A percentile compares a stretch with the other conserved stretches of the same genome.
phyloP scores from a whole-genome alignment of 1,284 basidiomycete species.

The Coniophora puteana region DNA sequence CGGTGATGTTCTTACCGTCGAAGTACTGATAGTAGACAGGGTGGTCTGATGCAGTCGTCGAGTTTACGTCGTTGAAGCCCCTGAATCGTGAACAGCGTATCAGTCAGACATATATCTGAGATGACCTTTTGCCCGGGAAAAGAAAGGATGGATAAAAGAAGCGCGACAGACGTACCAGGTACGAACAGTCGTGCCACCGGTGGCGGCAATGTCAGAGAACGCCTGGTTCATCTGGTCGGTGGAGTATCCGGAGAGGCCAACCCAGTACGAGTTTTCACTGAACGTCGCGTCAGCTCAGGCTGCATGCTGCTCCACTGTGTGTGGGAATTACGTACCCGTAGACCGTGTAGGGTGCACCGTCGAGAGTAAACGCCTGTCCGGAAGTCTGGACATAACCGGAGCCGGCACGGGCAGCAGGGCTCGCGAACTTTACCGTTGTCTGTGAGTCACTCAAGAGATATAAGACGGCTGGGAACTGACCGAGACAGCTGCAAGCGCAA shows the following conservation, averaged over 20 bases:
- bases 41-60: conserved; percentile 34
- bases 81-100: conserved; percentile 14
- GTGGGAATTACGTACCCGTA: conserved; percentile 11
- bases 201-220: conserved; percentile 12
- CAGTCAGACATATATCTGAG: too few relatives aligned
- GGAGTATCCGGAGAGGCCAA: conserved; percentile 12
- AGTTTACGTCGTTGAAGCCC: conserved; percentile 51
- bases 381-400: conserved; percentile 36
- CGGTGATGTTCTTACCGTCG: conserved; percentile 43
- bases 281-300: not conserved
- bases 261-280: conserved; percentile 19
- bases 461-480: conserved; percentile 7
- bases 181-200: conserved; percentile 16
- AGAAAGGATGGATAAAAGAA: not conserved
- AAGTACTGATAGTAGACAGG: conserved; percentile 54
- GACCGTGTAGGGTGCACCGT: conserved; percentile 15
- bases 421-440: conserved; percentile 4
- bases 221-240: conserved; percentile 14
- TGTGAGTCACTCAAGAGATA: not conserved
- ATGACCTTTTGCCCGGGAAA: too few relatives aligned
- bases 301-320: not conserved
- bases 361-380: conserved; percentile 13
- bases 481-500: conserved; percentile 11
- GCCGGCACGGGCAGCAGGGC: conserved; percentile 30
- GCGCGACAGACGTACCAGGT: conserved; percentile 11